phyloP scores from a whole-genome alignment of 2,329 filamentous ascomycete species.

The Annulohypoxylon truncatum region DNA sequence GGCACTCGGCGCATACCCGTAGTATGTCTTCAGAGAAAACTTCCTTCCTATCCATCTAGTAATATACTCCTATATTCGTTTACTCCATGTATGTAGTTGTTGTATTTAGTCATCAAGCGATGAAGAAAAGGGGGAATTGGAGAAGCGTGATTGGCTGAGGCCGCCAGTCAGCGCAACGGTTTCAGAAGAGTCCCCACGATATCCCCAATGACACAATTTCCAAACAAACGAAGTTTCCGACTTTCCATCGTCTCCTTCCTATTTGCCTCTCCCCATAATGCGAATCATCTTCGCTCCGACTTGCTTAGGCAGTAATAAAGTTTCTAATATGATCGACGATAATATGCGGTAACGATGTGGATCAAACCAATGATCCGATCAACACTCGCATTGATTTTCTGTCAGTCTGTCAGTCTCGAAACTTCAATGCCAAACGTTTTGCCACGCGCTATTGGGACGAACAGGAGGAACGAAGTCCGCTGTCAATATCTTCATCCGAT shows the following conservation, averaged over 20 bases:
- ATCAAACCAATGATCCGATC: constrained; percentile 27
- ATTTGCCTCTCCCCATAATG: constrained; percentile 15
- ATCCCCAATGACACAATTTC: constrained; percentile 27
- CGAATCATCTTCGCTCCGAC: constrained; percentile 3
- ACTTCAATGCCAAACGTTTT: constrained; percentile 25
- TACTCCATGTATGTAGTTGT: background rate
- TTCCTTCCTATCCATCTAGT: background rate
- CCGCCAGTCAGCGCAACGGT: background rate
- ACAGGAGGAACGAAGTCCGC: constrained; percentile 1
- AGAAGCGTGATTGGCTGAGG: constrained; percentile 17
- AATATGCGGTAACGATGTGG: constrained; percentile 9
- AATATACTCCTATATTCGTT: background rate
- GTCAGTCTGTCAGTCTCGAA: constrained; percentile 19
- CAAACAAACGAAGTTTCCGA: constrained; percentile 33
- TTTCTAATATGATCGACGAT: constrained; percentile 28
- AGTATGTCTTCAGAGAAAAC: background rate
- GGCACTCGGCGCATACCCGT: background rate
- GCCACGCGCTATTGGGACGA: constrained; percentile 14
- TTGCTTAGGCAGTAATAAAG: constrained; percentile 7
- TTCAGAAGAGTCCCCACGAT: constrained; percentile 24
- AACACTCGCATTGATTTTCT: constrained; percentile 33
- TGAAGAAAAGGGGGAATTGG: constrained; percentile 2
- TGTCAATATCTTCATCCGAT: constrained; percentile 8
- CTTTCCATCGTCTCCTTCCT: constrained; percentile 14
- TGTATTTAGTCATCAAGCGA: background rate